Base-by-base conservation (phyloP, 495 filamentous ascomycete genomes). In the Neurospora sp. region DNA sequence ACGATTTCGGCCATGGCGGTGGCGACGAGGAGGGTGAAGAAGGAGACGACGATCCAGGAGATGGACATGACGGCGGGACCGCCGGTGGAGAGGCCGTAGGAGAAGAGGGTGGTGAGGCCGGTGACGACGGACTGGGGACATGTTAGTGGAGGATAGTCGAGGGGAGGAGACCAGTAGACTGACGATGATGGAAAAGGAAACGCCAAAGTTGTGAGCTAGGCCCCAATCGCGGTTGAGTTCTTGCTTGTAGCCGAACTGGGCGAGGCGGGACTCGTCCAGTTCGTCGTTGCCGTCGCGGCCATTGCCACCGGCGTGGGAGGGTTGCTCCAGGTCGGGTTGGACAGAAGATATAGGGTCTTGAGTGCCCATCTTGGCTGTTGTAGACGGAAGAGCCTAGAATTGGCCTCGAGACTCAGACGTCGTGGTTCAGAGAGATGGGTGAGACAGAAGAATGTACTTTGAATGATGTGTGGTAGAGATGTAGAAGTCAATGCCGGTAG, bases 1-100 rank as follows among this genome's bases (percentile, higher is more conserved):
- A 90, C 88, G 74, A 91, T 91, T 78, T 91, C 90, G 1, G 88
- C 89, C 86, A 91, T 90, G 70, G 87, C 89, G 72, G 89, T 87
- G 71, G 87, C 86, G 70, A 80, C 78, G 44, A 81, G 76, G 18
- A 81, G 71, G 27, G 78, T 80, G 75, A 80, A 81, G 73, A 80
- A 79, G 70, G 79, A 78, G 4, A 81, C 77, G 27, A 81, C 23
- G 42, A 81, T 79, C 79, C 79, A 81, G 69, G 78, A 78, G 37
- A 85, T 78, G 12, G 83, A 82, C 85, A 83, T 88, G 80, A 86
- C 87, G 70, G 81, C 86, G 4, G 89, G 89, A 5, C 89, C 89
- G 42, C 89, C 89, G 10, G 86, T 88, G 59, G 77, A 81, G 18
- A 90, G 79, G 20, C 88, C 88, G 82, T 88, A 89, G 69, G 80